A percentile compares a stretch with the other conserved stretches of the same genome.
phyloP scores from a whole-genome alignment of 2,329 filamentous ascomycete species.

The Trichoderma atroviride region DNA sequence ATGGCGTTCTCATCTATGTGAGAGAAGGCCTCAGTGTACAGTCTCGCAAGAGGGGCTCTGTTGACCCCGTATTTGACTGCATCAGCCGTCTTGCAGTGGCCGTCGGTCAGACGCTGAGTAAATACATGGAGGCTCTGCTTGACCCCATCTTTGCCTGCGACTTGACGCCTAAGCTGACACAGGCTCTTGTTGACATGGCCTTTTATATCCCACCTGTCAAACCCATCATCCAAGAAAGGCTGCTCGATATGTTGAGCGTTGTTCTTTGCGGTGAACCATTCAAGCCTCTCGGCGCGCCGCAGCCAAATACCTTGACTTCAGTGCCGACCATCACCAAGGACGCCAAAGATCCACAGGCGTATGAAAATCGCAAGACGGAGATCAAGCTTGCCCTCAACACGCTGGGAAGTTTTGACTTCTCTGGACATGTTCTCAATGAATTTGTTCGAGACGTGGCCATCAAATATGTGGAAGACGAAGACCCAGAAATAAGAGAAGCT shows the following conservation, averaged over 20 bases:
- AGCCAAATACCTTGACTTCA: slow-evolving; percentile 75
- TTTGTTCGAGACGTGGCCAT: slow-evolving; percentile 98
- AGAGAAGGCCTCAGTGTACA: slow-evolving; percentile 85
- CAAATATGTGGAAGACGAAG: slow-evolving; percentile 96
- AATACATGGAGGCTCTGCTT: slow-evolving; percentile 94
- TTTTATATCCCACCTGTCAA: slow-evolving; percentile 98
- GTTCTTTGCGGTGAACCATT: slow-evolving; percentile 93
- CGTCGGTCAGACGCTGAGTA: slow-evolving; percentile 94
- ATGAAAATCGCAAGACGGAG: slow-evolving; percentile 79
- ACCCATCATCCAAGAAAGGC: slow-evolving; percentile 85
- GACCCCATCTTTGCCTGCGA: slow-evolving; percentile 98
- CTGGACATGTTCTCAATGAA: slow-evolving; percentile 90
- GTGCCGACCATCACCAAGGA: slow-evolving; percentile 86
- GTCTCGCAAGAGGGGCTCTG: slow-evolving; percentile 65
- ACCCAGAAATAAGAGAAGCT: slow-evolving; percentile 88
- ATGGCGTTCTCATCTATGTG: slow-evolving; percentile 91
- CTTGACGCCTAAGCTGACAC: slow-evolving; percentile 87
- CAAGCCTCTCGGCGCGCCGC: slow-evolving; percentile 86
- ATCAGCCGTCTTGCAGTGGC: slow-evolving; percentile 95
- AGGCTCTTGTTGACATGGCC: slow-evolving; percentile 96
- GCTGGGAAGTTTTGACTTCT: slow-evolving; percentile 96
- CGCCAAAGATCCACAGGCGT: slow-evolving; percentile 78
- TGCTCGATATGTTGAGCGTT: slow-evolving; percentile 92
- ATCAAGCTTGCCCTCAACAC: slow-evolving; percentile 93
- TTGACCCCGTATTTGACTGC: slow-evolving; percentile 90